Base-by-base conservation (phyloP, 2,329 filamentous ascomycete genomes). In the Nothophoma quercina region DNA sequence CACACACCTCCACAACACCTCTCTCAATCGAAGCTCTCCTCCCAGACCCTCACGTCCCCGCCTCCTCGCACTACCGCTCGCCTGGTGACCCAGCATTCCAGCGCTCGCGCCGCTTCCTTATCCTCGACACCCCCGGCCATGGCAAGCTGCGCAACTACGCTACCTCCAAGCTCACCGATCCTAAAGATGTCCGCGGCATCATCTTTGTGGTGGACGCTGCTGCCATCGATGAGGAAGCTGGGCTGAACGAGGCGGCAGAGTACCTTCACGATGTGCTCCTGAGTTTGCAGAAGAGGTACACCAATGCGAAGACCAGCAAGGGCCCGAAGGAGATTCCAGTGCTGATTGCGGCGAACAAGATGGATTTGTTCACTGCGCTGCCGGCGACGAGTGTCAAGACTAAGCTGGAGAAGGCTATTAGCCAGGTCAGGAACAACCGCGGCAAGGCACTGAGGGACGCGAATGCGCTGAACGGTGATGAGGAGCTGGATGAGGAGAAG, bases 251-350 rank as follows among this genome's bases (percentile, higher is more conserved):
- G 36, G 85, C 91, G 0, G 93, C 92, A 0, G 84, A 85, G 42
- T 98, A 96, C 70, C 84, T 99, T 10, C 91, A 98, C 78, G 93
- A 98, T 56, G 78, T 96, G 1, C 83, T 99, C n/a, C 81, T 98
- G 3, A 73, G 84, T 3, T 80, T 99, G 52, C 95, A 98, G 78
- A 89, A 88, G 75, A 83, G 88, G 38, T 83, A 86, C 40, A 83
- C 84, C 23, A 75, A 76, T 55, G 73, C 77, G 30, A 86, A 82
- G 58, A 81, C 81, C 1, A 79, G 81, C 36, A 87, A 85, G 63
- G 80, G 79, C 0, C 82, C 84, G 0, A 76, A 79, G 18, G 80
- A 84, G 18, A 81, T 95, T 7, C 87, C 90, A 0, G 82, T 99
- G 7, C 81, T 99, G 28, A 80, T 99, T 26, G 93, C 92, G 1